Evolutionary conservation across 2,329 filamentous ascomycete genomes (phyloP), one percentile per base, ranked within the genome.

Genomic region (Cladorrhinum sp.): DNA sequence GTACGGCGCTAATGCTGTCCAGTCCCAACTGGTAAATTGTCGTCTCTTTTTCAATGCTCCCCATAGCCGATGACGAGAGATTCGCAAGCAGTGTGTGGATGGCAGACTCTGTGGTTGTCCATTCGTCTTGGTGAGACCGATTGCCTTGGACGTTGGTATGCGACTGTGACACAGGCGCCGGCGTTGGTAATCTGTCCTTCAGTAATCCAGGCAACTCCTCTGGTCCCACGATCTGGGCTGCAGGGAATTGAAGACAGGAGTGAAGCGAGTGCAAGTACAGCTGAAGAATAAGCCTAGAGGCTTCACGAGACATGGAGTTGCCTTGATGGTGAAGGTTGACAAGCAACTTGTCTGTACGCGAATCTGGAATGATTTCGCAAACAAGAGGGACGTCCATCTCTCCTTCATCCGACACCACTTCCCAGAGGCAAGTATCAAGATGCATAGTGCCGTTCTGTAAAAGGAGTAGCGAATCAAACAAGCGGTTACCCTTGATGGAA

Each of bases 21-120:
- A 97, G 77, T 0, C 94, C 94, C n/a, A 96, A 83, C 61, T 89
- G 86, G 68, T 94, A 96, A 54, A 98, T 91, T 0, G 90, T 92
- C 0, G 86, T 91, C 9, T 82, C 71, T 12, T 79, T 80, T 2
- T 71, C 68, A 52, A 96, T 87, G 0, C 75, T 76, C 0, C 78
- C 68, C 1, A 71, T 59, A 0, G 82, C 71, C 3, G 82, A 73
- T 1, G 79, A 76, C 0, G 89, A 86, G 23, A 95, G 79, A 6
- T 75, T 75, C 0, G 84, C 80, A 18, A 93, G 73, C 0, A 86
- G 77, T 0, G 78, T 69, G 3, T 86, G 82, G 39, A 92, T 78
- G 2, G 70, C 67, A 0, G 65, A 65, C 67, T 91, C 86, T 0
- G 77, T 67, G 1, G 75, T 64, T 1, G 76, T 80, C 85, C 85